Evolutionary conservation across 2,329 filamentous ascomycete species (phyloP).

Genomic region (Chrysoporthe puriensis): DNA sequence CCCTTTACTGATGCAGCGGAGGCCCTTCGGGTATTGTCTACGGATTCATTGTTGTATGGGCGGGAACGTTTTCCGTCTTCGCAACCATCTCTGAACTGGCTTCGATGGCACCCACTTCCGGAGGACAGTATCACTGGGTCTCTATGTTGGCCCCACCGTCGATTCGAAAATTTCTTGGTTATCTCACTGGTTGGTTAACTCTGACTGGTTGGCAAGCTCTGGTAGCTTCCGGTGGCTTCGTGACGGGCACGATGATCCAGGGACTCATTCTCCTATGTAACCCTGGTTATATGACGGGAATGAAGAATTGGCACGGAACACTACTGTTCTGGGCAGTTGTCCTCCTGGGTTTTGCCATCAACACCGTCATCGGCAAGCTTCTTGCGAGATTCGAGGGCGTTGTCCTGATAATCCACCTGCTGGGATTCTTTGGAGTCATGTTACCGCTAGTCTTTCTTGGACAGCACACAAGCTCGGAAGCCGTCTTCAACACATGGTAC

Average conservation of each 20-base stretch:
- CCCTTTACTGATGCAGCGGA: constrained; percentile 39
- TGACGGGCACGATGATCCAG: constrained; percentile 33
- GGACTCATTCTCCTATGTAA: constrained; percentile 31
- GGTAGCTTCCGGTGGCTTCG: constrained; percentile 29
- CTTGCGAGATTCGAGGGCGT: constrained; percentile 34
- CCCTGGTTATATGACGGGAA: constrained; percentile 25
- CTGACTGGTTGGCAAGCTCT: constrained; percentile 33
- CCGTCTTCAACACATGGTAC: constrained; percentile 27
- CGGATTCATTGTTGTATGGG: constrained; percentile 45
- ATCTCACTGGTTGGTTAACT: constrained; percentile 36
- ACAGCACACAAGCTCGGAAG: constrained; percentile 34
- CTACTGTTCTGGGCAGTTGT: constrained; percentile 33
- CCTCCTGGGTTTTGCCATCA: constrained; percentile 30
- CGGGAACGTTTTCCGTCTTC: constrained; percentile 44
- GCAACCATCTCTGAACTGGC: constrained; percentile 54
- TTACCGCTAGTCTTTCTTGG: constrained; percentile 45
- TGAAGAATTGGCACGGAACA: constrained; percentile 31
- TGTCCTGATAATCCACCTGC: constrained; percentile 38
- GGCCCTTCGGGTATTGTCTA: constrained; percentile 52
- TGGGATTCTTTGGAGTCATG: constrained; percentile 45
- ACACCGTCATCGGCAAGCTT: constrained; percentile 30
- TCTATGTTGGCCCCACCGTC: constrained; percentile 33
- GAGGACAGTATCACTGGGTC: constrained; percentile 57
- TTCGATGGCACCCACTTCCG: constrained; percentile 58
- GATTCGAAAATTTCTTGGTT: constrained; percentile 32